Conservation (phyloP, 805 yeast genomes). For the Candida arabinofermentans region DNA sequence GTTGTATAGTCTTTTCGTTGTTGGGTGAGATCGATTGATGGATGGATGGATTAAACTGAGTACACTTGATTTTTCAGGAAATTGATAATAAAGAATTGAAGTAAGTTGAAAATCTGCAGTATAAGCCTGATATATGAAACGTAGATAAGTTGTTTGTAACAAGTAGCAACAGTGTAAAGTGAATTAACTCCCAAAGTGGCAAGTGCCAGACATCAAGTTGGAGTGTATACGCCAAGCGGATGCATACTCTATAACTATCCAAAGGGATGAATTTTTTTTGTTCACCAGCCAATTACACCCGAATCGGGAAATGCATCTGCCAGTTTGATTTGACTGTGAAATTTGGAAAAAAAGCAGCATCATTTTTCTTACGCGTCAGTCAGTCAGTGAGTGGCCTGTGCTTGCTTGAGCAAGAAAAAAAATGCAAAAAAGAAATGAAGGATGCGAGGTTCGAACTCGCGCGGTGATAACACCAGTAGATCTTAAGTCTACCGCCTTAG, state of each 20-base stretch:
- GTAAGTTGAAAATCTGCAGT: neutral
- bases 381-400: too few species aligned
- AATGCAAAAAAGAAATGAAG: conserved; percentile 5
- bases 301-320: neutral
- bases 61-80: too few species aligned
- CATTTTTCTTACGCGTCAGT: too few species aligned
- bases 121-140: neutral
- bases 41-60: too few species aligned
- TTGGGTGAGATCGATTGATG: too few species aligned
- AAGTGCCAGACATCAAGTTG: neutral
- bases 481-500: conserved; percentile 18
- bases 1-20: too few species aligned
- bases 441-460: conserved; percentile 19
- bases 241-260: neutral
- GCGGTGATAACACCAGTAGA: conserved; percentile 14
- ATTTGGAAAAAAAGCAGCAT: too few species aligned
- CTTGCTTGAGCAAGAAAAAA: neutral
- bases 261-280: neutral
- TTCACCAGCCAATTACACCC: neutral
- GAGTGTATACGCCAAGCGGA: too few species aligned
- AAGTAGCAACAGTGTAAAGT: too few species aligned
- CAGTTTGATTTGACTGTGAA: too few species aligned
- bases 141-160: too few species aligned
- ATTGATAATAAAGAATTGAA: too few species aligned
- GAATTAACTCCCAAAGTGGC: neutral